Percentiles rank a stretch among this genome's conserved stretches.
Evolutionary conservation across 768 basidiomycete species (phyloP).

Genomic region (Gymnopilus junonius): DNA sequence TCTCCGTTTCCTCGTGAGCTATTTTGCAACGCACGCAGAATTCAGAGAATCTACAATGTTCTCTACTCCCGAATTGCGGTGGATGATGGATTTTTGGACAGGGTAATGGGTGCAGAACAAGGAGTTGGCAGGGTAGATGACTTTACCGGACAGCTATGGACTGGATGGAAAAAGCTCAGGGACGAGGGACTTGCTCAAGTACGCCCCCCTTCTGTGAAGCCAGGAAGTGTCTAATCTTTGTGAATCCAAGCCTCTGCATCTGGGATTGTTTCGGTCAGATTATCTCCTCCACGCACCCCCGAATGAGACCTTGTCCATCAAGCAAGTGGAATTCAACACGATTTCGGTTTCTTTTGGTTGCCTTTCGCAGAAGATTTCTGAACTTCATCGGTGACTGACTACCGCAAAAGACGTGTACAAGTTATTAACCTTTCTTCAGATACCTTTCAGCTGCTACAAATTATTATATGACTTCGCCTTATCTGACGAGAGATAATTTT

Average conservation of each 20-base stretch:
- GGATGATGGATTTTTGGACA: slow-evolving; percentile 80
- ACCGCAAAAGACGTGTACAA: not conserved
- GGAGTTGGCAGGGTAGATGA: slow-evolving; percentile 85
- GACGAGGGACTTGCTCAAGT: slow-evolving; percentile 61
- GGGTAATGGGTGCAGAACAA: slow-evolving; percentile 76
- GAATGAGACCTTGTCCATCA: slow-evolving; percentile 52
- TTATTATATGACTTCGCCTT: slow-evolving; percentile 66
- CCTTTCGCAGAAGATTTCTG: slow-evolving; percentile 67
- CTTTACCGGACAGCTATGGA: slow-evolving; percentile 88
- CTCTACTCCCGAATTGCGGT: slow-evolving; percentile 85
- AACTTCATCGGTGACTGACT: slow-evolving; percentile 71
- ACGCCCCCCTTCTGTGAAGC: not conserved
- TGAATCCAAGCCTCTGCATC: slow-evolving; percentile 70
- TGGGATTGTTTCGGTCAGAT: slow-evolving; percentile 94
- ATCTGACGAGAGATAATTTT: slow-evolving; percentile 58
- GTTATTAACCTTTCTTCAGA: slow-evolving; percentile 40
- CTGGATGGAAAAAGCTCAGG: slow-evolving; percentile 78
- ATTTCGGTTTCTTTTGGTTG: slow-evolving; percentile 91
- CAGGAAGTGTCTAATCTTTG: slow-evolving; percentile 6
- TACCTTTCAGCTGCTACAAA: slow-evolving; percentile 67
- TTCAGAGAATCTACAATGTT: slow-evolving; percentile 83
- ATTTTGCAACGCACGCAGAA: slow-evolving; percentile 63
- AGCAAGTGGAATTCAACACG: slow-evolving; percentile 99
- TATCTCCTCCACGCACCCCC: slow-evolving; percentile 77
- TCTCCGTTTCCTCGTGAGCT: slow-evolving; percentile 79